Evolutionary conservation across 345 rosid genomes (phyloP).

Genomic region (Draba incana): DNA sequence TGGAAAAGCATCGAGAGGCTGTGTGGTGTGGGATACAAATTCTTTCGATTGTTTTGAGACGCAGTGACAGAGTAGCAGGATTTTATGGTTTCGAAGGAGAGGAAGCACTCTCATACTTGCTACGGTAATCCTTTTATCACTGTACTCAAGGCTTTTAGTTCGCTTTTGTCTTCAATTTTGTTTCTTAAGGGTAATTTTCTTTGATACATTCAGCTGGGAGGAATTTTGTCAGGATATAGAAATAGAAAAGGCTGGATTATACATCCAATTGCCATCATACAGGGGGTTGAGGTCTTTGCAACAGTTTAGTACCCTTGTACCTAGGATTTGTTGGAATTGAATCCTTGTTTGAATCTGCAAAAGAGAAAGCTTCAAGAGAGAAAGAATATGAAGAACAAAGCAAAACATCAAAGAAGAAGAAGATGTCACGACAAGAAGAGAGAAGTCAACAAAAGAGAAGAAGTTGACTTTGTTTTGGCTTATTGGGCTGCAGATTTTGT

Average conservation of each 20-base stretch:
- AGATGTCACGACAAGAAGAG: too few species aligned
- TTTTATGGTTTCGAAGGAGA: constrained; percentile 54
- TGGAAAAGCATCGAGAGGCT: constrained; percentile 40
- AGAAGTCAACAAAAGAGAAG: too few species aligned
- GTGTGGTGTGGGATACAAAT: constrained; percentile 72
- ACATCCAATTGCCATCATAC: constrained; percentile 47
- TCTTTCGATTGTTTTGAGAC: constrained; percentile 52
- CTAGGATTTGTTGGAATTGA: too few species aligned
- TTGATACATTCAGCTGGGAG: constrained; percentile 69
- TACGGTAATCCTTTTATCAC: constrained; percentile 59
- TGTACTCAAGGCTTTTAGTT: neutral
- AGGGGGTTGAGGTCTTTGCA: constrained; percentile 37
- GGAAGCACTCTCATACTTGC: constrained; percentile 65
- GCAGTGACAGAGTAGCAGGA: constrained; percentile 52
- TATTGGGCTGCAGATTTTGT: too few species aligned
- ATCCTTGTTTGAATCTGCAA: too few species aligned
- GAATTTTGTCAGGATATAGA: constrained; percentile 80
- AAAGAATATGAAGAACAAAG: too few species aligned
- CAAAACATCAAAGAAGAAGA: too few species aligned
- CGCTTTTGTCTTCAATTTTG: neutral
- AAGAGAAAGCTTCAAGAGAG: too few species aligned
- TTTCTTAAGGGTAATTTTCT: constrained; percentile 29
- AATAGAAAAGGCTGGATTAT: constrained; percentile 71
- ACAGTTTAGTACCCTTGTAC: constrained; percentile 44
- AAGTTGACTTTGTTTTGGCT: too few species aligned